phyloP scores from a whole-genome alignment of 2,329 filamentous ascomycete genomes.

The Diaporthe velutina region DNA sequence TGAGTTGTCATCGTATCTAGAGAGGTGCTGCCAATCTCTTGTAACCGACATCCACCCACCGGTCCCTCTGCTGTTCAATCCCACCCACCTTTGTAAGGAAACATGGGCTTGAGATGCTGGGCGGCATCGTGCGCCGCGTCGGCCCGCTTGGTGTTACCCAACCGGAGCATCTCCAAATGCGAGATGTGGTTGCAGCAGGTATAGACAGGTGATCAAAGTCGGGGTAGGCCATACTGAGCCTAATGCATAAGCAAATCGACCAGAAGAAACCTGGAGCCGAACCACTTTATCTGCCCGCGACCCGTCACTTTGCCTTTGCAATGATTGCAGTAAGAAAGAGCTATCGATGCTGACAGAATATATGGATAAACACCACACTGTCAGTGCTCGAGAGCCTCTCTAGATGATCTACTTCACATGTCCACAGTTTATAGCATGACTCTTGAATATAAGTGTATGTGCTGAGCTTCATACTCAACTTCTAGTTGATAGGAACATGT shows the following conservation, averaged over 20 bases:
- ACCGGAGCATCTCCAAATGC: not conserved
- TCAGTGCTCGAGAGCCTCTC: not conserved
- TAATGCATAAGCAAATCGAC: too few relatives aligned
- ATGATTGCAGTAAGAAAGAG: too few relatives aligned
- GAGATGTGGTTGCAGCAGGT: not conserved
- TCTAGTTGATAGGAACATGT: not conserved
- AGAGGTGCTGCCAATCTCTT: not conserved
- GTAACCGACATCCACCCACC: not conserved
- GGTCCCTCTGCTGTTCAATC: not conserved
- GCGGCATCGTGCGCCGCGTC: not conserved
- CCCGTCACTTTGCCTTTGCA: not conserved
- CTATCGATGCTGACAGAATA: too few relatives aligned
- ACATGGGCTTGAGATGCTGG: not conserved
- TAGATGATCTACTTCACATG: not conserved
- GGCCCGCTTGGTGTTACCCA: slow-evolving; percentile 24
- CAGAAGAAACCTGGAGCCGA: too few relatives aligned
- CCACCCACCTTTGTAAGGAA: not conserved
- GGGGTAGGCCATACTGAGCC: not conserved
- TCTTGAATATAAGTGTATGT: not conserved
- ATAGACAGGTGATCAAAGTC: not conserved
- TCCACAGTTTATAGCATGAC: too few relatives aligned
- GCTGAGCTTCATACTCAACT: not conserved
- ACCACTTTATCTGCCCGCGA: not conserved
- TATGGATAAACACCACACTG: not conserved
- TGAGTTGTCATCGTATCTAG: not conserved